phyloP scores from a whole-genome alignment of 345 rosid species.

The Ceriops decandra region DNA sequence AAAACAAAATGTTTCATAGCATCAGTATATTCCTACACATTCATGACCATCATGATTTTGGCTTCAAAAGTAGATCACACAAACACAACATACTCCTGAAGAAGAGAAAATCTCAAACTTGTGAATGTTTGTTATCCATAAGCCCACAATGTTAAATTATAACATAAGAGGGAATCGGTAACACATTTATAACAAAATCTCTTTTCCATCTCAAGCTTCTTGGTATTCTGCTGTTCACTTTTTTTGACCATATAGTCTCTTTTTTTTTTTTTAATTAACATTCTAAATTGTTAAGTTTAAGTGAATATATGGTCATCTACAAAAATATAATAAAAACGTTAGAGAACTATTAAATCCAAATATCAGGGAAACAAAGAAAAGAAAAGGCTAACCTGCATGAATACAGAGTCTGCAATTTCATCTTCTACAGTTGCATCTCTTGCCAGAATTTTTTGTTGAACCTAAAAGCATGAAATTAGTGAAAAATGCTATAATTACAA shows the following conservation, averaged over 20 bases:
- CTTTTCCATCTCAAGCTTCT: no score
- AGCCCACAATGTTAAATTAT: neutral
- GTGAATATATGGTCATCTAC: no score
- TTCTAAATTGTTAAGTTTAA: no score
- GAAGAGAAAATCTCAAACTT: neutral
- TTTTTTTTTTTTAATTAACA: neutral
- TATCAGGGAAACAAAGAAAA: neutral
- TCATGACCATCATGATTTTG: neutral
- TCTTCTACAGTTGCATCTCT: constrained; percentile 74
- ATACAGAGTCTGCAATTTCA: constrained; percentile 90
- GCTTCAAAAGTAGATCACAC: neutral
- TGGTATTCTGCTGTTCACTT: no score
- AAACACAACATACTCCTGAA: no score
- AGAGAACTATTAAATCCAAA: neutral
- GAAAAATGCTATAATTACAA: neutral
- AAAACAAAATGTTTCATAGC: neutral
- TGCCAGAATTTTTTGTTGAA: constrained; percentile 62
- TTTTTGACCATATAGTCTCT: neutral
- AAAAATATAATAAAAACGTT: no score
- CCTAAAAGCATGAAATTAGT: constrained; percentile 32
- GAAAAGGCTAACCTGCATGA: constrained; percentile 68
- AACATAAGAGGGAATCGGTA: neutral
- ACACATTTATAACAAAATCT: no score
- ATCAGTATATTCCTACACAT: constrained; percentile 1
- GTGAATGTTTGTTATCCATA: neutral